These are phyloP conservation scores for Amorphotheca resinae DNA, from an alignment of 495 filamentous ascomycete genomes.

Conservation along the genomic window DNA sequence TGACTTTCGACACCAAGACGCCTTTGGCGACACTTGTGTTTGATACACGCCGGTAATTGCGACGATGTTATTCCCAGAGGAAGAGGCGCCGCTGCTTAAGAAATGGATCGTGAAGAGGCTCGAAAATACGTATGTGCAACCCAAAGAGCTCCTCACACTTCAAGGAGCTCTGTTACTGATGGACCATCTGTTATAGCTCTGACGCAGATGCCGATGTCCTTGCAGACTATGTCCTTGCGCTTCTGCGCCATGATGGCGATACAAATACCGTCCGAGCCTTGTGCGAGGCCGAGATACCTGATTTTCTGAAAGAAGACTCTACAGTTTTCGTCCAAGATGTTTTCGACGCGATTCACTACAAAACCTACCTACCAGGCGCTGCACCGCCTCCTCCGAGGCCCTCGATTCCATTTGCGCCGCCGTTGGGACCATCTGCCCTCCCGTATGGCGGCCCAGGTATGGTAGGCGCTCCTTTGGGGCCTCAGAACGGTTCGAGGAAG, in stretches of 20 bases:
- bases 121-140: conserved; percentile 65
- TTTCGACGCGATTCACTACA: conserved; percentile 57
- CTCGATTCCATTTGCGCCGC: conserved; percentile 17
- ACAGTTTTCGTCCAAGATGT: conserved; percentile 72
- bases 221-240: conserved; percentile 89
- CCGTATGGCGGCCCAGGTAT: conserved; percentile 11
- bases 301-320: conserved; percentile 84
- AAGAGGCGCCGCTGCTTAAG: conserved; percentile 62
- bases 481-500: conserved; percentile 34
- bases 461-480: conserved; percentile 16
- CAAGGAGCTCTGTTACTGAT: neutral
- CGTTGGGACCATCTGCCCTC: conserved; percentile 13
- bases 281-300: conserved; percentile 67
- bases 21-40: neutral
- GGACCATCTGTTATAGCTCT: conserved; percentile 39
- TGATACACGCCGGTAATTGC: neutral
- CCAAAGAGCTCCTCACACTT: conserved; percentile 5
- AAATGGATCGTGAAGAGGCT: conserved; percentile 82
- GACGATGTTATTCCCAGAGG: conserved; percentile 68
- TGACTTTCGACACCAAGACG: neutral
- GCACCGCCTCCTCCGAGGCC: conserved; percentile 27
- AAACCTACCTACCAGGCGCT: conserved; percentile 46
- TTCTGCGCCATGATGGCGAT: conserved; percentile 68
- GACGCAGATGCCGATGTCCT: conserved; percentile 93
- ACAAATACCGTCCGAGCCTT: conserved; percentile 59